Conservation (phyloP, 78 protist genomes). For the Dictyostelium firmibasis region DNA sequence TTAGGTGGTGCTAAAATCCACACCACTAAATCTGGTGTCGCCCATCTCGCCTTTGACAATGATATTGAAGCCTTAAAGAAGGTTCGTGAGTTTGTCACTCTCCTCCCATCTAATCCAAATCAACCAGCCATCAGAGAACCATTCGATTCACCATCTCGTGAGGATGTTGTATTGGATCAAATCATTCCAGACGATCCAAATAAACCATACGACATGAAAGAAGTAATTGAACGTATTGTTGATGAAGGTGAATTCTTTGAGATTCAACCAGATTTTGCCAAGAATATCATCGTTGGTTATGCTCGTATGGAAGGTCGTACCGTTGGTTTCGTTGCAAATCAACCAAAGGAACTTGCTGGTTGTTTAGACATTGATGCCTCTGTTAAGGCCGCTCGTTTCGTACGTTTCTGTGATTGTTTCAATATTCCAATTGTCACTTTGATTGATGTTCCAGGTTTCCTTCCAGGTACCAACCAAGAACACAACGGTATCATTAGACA, state of each 20-base stretch:
- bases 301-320: conserved; percentile 97
- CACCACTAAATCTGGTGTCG: conserved; percentile 93
- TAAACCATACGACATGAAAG: conserved; percentile 96
- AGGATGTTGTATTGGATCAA: conserved; percentile 47
- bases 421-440: conserved; percentile 98
- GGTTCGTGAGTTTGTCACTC: conserved; percentile 85
- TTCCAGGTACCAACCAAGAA: conserved; percentile 94
- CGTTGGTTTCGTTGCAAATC: conserved; percentile 98
- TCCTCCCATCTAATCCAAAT: conserved; percentile 90
- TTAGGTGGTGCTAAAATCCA: conserved; percentile 97
- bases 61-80: conserved; percentile 92
- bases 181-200: conserved; percentile 89
- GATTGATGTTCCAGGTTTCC: conserved; percentile 99
- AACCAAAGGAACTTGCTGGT: conserved; percentile 97
- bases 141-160: conserved; percentile 84
- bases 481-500: conserved; percentile 98
- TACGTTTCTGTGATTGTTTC: conserved; percentile 98
- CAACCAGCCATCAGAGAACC: conserved; percentile 80
- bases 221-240: conserved; percentile 91
- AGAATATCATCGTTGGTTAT: conserved; percentile 95
- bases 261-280: conserved; percentile 94
- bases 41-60: conserved; percentile 92
- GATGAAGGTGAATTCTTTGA: conserved; percentile 96
- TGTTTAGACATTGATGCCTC: conserved; percentile 97
- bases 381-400: conserved; percentile 96